Evolutionary conservation across 2,329 filamentous ascomycete species (phyloP).

Genomic region (Aspergillus hortae): DNA sequence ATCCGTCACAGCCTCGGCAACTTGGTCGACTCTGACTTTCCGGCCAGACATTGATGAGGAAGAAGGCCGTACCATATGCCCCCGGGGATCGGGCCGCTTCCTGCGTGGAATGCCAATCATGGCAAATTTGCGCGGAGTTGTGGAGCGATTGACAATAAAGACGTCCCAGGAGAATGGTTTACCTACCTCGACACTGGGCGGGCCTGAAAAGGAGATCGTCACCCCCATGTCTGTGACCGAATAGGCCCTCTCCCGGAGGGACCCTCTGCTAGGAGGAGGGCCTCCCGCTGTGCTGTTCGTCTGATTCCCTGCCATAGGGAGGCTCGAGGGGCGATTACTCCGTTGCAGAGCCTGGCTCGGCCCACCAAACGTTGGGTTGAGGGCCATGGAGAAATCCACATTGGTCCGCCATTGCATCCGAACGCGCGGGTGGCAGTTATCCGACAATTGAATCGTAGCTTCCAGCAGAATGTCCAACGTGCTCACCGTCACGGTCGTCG

Average conservation of each 20-base stretch:
- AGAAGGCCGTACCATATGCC: slow-evolving; percentile 44
- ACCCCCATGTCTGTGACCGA: slow-evolving; percentile 44
- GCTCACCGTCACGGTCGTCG: slow-evolving; percentile 37
- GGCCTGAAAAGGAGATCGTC: slow-evolving; percentile 55
- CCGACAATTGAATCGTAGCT: slow-evolving; percentile 38
- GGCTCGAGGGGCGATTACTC: slow-evolving; percentile 42
- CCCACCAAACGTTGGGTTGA: slow-evolving; percentile 46
- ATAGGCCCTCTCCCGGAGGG: slow-evolving; percentile 36
- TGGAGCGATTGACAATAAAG: slow-evolving; percentile 58
- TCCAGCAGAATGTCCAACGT: slow-evolving; percentile 47
- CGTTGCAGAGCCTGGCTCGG: slow-evolving; percentile 45
- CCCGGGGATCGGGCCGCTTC: slow-evolving; percentile 38
- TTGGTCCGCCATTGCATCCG: slow-evolving; percentile 48
- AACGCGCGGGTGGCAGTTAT: slow-evolving; percentile 43
- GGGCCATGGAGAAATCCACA: slow-evolving; percentile 46
- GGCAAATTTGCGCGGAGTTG: slow-evolving; percentile 51
- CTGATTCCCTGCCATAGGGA: slow-evolving; percentile 32
- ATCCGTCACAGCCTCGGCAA: slow-evolving; percentile 54
- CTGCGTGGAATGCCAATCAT: slow-evolving; percentile 52
- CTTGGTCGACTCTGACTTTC: slow-evolving; percentile 26
- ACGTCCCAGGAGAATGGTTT: slow-evolving; percentile 54
- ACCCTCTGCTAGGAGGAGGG: slow-evolving; percentile 27
- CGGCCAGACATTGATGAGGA: slow-evolving; percentile 41
- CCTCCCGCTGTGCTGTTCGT: slow-evolving; percentile 12
- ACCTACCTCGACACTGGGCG: slow-evolving; percentile 48